phyloP scores from a whole-genome alignment of 306 rosid species.

The Dalbergia cochinchinensis region DNA sequence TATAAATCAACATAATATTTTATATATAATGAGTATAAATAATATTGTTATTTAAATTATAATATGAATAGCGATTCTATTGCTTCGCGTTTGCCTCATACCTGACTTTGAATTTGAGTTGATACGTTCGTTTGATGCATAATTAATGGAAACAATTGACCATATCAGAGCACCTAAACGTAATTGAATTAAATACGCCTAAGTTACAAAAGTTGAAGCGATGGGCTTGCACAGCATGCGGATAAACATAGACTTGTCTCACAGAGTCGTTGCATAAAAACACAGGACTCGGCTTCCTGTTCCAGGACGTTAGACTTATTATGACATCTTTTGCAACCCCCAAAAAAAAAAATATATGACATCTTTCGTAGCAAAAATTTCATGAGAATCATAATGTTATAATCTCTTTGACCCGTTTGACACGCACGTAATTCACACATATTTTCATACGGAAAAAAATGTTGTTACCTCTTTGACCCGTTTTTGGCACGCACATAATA shows the following conservation, averaged over 20 bases:
- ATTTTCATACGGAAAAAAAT: no score
- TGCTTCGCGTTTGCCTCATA: background rate
- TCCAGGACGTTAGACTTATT: background rate
- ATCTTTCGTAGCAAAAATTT: no score
- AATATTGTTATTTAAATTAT: no score
- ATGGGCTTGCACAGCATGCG: background rate
- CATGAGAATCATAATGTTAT: background rate
- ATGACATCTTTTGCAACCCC: background rate
- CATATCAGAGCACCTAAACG: background rate
- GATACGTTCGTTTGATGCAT: background rate
- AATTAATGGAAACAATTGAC: conserved; percentile 13
- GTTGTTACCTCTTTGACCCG: no score
- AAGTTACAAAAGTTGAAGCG: background rate
- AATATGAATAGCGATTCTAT: background rate
- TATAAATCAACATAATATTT: no score
- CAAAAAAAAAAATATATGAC: no score
- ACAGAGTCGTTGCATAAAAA: conserved; percentile 25
- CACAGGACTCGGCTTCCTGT: conserved; percentile 1
- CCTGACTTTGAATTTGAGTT: conserved; percentile 30
- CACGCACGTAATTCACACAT: background rate
- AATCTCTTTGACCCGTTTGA: background rate
- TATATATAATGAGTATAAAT: no score
- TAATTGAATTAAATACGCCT: conserved; percentile 45
- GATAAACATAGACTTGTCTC: conserved; percentile 54
- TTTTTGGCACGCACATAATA: no score